Base-by-base conservation (phyloP, 176 grass and related monocot species). In the Thalia dealbata region DNA sequence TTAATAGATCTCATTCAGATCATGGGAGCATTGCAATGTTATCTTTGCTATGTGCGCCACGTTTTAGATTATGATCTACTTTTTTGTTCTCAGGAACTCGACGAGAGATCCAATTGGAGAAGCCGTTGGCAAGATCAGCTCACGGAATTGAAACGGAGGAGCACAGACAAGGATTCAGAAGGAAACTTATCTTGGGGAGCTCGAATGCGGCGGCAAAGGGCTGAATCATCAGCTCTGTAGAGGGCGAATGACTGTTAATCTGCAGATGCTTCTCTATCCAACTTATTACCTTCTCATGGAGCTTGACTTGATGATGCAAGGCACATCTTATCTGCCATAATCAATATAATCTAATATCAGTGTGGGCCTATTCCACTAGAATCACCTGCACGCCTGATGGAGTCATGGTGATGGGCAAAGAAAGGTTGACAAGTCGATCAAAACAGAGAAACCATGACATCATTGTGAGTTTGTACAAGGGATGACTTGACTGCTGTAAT, bases 71-170 rank as follows among this genome's bases (percentile, higher is more conserved):
- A 38, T 38, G 14, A 0, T 67, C 42, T 18, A 2, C 46, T 1
- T 78, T 60, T 63, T 76, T 78, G 52, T 63, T 76, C 35, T 29
- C 73, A 89, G 92, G 86, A 85, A 46, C 35, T 86, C 30, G 71
- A 91, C 73, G 83, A 85, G 38, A 89, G 46, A 70, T 91, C 82
- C 73, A 55, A 55, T 51, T 91, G 92, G 88, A 85, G 76, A 73
- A 85, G 63, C 28, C 79, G 80, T 3, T 96, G 92, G 92, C 79
- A 91, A 78, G 88, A 91, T 85, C 92, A 96, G 61, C 23, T 91
- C 3, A 42, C 72, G 0, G 86, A 79, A 65, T 74, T 96, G 30
- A 81, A 86, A 65, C 86, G 64, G 78, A 78, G 79, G 78, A 87
- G 86, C 84, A 75, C 59, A 51, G 27, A 1, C 50, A 89, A 86